Conservation (phyloP, 176 grass and related monocot genomes). For the Echinochloa phyllopogon region DNA sequence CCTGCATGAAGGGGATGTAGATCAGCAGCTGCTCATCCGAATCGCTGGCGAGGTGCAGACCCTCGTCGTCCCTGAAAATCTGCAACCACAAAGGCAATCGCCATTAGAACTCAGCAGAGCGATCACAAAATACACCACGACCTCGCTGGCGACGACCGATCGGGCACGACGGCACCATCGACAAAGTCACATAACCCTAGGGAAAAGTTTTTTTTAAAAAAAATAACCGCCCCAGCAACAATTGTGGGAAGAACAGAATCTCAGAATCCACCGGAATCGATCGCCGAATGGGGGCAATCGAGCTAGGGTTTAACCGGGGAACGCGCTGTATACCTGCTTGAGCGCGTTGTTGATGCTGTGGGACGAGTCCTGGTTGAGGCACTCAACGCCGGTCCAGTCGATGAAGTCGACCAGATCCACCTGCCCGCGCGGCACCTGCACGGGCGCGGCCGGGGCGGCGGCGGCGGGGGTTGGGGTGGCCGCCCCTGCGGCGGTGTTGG, state of each 20-base stretch:
- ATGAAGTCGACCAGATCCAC: constrained; percentile 98
- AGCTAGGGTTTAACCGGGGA: neutral
- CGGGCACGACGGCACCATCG: neutral
- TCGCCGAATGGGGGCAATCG: neutral
- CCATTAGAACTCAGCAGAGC: neutral
- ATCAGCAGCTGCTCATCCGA: constrained; percentile 87
- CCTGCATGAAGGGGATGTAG: constrained; percentile 87
- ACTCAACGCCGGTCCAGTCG: constrained; percentile 97
- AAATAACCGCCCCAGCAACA: neutral
- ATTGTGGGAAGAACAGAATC: neutral
- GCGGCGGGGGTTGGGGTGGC: neutral
- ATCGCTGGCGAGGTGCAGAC: constrained; percentile 85
- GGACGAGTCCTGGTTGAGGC: constrained; percentile 87
- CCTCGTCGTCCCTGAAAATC: constrained; percentile 82
- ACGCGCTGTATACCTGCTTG: constrained; percentile 62
- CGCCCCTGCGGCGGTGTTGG: constrained; percentile 4
- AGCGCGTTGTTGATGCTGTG: constrained; percentile 74
- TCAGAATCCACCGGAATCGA: neutral
- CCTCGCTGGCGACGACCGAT: neutral
- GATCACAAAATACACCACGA: neutral
- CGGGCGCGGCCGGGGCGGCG: constrained; percentile 9
- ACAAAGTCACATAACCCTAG: constrained; percentile 55
- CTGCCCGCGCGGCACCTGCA: constrained; percentile 58
- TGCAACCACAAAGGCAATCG: constrained; percentile 36
- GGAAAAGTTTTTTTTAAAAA: neutral